Conservation (phyloP, 169 alveolate genomes). For the Plasmodium vinckei region DNA sequence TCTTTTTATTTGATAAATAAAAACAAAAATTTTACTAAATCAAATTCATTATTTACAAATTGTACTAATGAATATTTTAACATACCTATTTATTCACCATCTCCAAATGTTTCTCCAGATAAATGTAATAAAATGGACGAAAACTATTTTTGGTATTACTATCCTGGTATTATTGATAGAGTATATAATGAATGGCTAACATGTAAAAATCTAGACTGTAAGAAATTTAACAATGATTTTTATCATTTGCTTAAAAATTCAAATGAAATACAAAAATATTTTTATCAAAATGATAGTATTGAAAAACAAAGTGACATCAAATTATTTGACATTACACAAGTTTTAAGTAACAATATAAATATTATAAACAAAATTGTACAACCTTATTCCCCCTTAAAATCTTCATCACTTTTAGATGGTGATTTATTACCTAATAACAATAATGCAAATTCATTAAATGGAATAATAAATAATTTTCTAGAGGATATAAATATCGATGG, state of each 20-base stretch:
- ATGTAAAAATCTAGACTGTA: slow-evolving; percentile 68
- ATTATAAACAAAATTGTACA: slow-evolving; percentile 16
- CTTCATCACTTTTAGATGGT: slow-evolving; percentile 11
- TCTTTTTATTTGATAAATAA: slow-evolving; percentile 17
- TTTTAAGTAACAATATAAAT: slow-evolving; percentile 25
- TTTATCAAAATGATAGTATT: slow-evolving; percentile 34
- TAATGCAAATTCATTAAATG: slow-evolving; percentile 41
- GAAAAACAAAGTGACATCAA: slow-evolving; percentile 49
- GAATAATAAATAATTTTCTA: slow-evolving; percentile 49
- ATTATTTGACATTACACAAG: slow-evolving; percentile 70
- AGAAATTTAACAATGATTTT: slow-evolving; percentile 71
- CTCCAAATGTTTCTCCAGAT: slow-evolving; percentile 11
- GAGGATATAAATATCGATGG: slow-evolving; percentile 13
- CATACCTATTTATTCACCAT: slow-evolving; percentile 28
- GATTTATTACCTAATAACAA: neutral
- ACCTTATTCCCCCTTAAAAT: slow-evolving; percentile 23
- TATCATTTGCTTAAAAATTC: slow-evolving; percentile 55
- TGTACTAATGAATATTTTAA: slow-evolving; percentile 32
- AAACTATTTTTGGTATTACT: slow-evolving; percentile 68
- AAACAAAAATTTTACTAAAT: neutral
- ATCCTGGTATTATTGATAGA: slow-evolving; percentile 72
- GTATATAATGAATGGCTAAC: slow-evolving; percentile 72
- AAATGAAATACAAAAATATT: slow-evolving; percentile 24
- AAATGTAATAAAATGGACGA: slow-evolving; percentile 19
- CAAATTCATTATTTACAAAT: slow-evolving; percentile 37